Percentiles rank a stretch among this genome's conserved stretches.
These are phyloP conservation scores for Cruciata laevipes DNA, from an alignment of 257 asterid genomes.

Conservation along the genomic window DNA sequence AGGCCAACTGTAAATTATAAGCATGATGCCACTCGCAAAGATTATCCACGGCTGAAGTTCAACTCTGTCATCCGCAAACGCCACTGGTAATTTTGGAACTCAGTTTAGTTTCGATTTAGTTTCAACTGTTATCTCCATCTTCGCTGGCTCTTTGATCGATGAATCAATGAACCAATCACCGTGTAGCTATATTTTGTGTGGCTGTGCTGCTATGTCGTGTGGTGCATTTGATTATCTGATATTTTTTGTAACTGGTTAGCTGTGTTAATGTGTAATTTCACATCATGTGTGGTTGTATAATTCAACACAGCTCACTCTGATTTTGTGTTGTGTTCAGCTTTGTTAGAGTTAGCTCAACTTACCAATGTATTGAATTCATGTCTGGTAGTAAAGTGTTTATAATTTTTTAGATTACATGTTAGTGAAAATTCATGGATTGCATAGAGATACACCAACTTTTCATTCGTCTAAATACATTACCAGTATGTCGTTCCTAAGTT, in stretches of 20 bases:
- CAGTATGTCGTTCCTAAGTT: not conserved
- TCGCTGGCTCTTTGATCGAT: too few species aligned
- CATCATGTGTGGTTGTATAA: not conserved
- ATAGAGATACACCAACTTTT: not conserved
- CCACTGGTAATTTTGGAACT: too few species aligned
- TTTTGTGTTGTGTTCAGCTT: not conserved
- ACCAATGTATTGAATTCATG: not conserved
- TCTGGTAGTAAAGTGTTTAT: not conserved
- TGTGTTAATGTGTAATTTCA: not conserved
- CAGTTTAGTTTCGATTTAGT: too few species aligned
- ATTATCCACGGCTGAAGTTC: too few species aligned
- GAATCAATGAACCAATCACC: not conserved
- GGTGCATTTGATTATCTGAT: not conserved
- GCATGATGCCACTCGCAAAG: too few species aligned
- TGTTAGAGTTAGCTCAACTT: not conserved
- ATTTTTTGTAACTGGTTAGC: not conserved
- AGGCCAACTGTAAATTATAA: too few species aligned
- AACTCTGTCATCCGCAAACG: not conserved
- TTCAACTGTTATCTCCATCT: too few species aligned
- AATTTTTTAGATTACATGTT: not conserved
- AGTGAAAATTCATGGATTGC: conserved; percentile 2
- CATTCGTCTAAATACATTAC: not conserved
- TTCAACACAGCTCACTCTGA: not conserved
- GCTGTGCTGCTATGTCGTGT: not conserved
- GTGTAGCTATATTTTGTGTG: conserved; percentile 5